These are phyloP conservation scores for Cyberlindnera nakhonratchasimensis DNA, from an alignment of 805 yeast genomes.

Conservation along the genomic window DNA sequence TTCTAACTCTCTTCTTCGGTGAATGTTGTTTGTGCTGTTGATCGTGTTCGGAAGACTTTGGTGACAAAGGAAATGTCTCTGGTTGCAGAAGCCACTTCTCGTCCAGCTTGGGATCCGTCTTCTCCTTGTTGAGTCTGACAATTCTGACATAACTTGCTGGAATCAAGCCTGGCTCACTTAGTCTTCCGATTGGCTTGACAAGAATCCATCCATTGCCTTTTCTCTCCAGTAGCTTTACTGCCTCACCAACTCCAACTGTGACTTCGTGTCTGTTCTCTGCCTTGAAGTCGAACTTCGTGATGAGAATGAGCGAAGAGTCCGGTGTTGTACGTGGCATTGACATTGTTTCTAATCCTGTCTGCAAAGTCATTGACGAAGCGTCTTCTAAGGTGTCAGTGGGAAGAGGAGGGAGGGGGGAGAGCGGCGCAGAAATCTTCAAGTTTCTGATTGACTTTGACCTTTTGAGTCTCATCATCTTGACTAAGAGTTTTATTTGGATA, in stretches of 20 bases:
- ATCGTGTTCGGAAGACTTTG: not conserved
- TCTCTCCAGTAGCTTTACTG: slow-evolving; percentile 45
- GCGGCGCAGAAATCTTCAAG: slow-evolving; percentile 16
- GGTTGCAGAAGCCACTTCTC: slow-evolving; percentile 21
- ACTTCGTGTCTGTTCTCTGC: slow-evolving; percentile 45
- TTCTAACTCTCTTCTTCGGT: slow-evolving; percentile 3
- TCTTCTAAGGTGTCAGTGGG: slow-evolving; percentile 4
- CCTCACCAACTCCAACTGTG: slow-evolving; percentile 46
- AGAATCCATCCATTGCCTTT: slow-evolving; percentile 53
- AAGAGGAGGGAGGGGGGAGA: slow-evolving; percentile 7
- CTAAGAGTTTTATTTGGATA: not conserved
- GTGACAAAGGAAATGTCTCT: slow-evolving; percentile 1
- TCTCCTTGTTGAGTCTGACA: slow-evolving; percentile 37
- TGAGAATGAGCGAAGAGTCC: slow-evolving; percentile 32
- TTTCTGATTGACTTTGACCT: slow-evolving; percentile 13
- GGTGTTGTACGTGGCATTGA: slow-evolving; percentile 14
- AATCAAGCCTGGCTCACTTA: slow-evolving; percentile 45
- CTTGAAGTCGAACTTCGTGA: slow-evolving; percentile 43
- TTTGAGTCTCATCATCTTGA: slow-evolving; percentile 6
- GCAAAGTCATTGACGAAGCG: not conserved
- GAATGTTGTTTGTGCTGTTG: not conserved
- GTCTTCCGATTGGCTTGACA: slow-evolving; percentile 50
- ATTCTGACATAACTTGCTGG: slow-evolving; percentile 49
- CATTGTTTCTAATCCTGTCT: not conserved
- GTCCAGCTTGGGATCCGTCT: slow-evolving; percentile 15